Percentiles rank a stretch among this genome's conserved stretches.
Evolutionary conservation across 192 early-diverging fungal genomes (phyloP).

Genomic region (Pilaira anomala): DNA sequence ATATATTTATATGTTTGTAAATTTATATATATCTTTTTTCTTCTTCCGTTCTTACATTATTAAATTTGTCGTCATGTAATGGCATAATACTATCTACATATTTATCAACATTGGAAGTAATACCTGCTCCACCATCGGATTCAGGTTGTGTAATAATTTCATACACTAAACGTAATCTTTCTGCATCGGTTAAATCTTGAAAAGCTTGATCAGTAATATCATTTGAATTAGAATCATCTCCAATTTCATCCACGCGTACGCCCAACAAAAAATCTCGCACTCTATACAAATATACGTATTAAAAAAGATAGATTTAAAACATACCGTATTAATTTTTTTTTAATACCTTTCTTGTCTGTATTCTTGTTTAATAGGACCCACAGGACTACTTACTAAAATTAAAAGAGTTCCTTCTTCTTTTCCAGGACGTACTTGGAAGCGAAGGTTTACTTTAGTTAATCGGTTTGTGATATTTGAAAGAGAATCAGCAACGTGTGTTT

Average conservation of each 20-base stretch:
- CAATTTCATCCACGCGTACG: conserved; percentile 44
- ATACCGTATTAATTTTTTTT: not conserved
- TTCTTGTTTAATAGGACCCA: conserved; percentile 9
- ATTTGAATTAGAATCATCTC: conserved; percentile 15
- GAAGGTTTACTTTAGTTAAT: conserved; percentile 57
- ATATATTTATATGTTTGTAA: not conserved
- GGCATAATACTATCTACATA: conserved; percentile 69
- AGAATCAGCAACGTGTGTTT: conserved; percentile 38
- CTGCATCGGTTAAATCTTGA: conserved; percentile 41
- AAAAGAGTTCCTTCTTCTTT: conserved; percentile 50
- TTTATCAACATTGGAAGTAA: conserved; percentile 46
- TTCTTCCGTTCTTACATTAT: conserved; percentile 48
- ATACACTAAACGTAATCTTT: conserved; percentile 60
- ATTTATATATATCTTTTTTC: not conserved
- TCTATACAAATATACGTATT: conserved; percentile 33
- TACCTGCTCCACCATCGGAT: conserved; percentile 61
- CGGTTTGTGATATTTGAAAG: conserved; percentile 53
- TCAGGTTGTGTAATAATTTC: conserved; percentile 57
- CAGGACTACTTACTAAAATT: conserved; percentile 67
- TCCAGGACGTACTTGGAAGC: conserved; percentile 59
- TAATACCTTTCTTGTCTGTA: not conserved
- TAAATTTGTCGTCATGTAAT: conserved; percentile 77
- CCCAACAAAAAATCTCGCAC: conserved; percentile 74
- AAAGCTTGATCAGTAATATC: conserved; percentile 12
- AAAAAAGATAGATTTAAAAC: not conserved